Percentiles rank a stretch among this genome's conserved stretches.
phyloP scores from a whole-genome alignment of 768 basidiomycete species.

The Boletus speciosus region DNA sequence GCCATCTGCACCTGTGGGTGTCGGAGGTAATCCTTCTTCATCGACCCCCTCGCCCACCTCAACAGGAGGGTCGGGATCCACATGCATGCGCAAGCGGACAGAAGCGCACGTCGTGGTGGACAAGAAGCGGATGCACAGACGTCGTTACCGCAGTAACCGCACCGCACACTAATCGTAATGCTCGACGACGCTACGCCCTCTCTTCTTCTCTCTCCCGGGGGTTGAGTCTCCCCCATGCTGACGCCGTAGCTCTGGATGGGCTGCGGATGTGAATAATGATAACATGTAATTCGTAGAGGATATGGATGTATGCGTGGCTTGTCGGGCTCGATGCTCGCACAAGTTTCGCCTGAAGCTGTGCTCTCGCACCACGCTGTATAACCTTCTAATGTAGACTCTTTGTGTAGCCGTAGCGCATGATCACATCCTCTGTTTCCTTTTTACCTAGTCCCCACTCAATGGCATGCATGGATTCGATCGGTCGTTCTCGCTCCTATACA shows the following conservation, averaged over 20 bases:
- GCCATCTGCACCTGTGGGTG: background rate
- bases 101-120: background rate
- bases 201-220: background rate
- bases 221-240: background rate
- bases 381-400: background rate
- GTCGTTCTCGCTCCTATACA: too few species aligned
- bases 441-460: too few species aligned
- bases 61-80: constrained; percentile 6
- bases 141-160: constrained; percentile 3
- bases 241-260: constrained; percentile 8
- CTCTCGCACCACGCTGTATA: background rate
- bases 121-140: constrained; percentile 16
- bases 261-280: background rate
- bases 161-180: constrained; percentile 7
- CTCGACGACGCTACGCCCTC: too few species aligned
- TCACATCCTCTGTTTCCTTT: background rate
- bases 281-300: background rate
- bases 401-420: constrained; percentile 9
- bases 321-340: constrained; percentile 5
- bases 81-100: constrained; percentile 11
- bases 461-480: background rate
- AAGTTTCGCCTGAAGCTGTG: constrained; percentile 7
- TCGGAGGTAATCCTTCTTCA: constrained; percentile 1
- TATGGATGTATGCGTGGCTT: background rate
- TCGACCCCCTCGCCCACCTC: background rate